Evolutionary conservation across 176 grass and related monocot species (phyloP).

Genomic region (Triticum timopheevii): DNA sequence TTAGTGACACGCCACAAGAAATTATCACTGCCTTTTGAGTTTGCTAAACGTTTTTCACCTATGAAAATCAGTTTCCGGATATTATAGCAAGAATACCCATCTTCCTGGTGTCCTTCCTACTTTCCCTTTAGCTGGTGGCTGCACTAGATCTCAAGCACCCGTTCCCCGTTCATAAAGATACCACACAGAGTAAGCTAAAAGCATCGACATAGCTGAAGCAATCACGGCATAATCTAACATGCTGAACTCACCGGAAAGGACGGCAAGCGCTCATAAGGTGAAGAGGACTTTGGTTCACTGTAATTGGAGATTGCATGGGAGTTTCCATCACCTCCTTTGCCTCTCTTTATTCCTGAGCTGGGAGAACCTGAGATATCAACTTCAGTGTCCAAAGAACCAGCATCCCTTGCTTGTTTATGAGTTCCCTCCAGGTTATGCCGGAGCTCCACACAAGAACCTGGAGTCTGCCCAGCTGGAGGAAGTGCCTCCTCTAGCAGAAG

Average conservation of each 20-base stretch:
- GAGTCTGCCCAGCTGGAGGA: not conserved
- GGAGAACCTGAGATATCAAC: not conserved
- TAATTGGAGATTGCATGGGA: not conserved
- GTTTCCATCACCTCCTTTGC: not conserved
- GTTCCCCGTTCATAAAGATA: not conserved
- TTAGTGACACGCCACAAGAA: not conserved
- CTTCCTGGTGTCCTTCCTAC: not conserved
- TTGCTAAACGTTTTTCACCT: not conserved
- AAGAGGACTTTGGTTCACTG: not conserved
- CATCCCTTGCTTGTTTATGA: constrained; percentile 8
- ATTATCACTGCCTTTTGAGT: not conserved
- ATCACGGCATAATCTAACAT: not conserved
- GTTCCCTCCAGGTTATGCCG: not conserved
- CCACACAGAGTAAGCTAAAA: not conserved
- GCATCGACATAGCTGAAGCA: not conserved
- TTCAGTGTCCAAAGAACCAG: not conserved
- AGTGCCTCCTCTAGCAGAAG: not conserved
- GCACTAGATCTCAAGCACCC: not conserved
- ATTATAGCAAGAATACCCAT: not conserved
- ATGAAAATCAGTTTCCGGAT: not conserved
- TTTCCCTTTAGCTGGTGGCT: not conserved
- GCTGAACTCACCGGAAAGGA: constrained; percentile 19
- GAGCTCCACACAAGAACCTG: not conserved
- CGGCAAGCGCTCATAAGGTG: not conserved
- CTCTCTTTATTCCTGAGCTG: constrained; percentile 1